phyloP scores from a whole-genome alignment of 139 green algal species.

The Tetraselmis striata region DNA sequence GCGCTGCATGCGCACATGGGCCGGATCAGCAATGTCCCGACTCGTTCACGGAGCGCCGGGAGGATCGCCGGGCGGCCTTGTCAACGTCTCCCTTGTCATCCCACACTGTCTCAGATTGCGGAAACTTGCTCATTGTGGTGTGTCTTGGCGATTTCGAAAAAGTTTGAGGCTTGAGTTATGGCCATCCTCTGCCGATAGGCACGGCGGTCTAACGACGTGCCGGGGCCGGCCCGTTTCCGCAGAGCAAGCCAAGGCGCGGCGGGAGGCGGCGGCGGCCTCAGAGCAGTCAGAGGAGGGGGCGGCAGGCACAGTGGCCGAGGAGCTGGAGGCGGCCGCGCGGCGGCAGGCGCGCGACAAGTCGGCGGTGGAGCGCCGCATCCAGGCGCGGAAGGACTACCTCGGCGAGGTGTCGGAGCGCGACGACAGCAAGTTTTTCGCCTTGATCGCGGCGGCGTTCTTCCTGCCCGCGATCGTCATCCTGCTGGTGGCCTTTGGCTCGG shows the following conservation, averaged over 20 bases:
- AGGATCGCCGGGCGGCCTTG: too few relatives aligned
- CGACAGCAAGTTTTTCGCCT: slow-evolving; percentile 11
- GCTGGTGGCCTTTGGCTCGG: slow-evolving; percentile 25
- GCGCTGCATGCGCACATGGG: too few relatives aligned
- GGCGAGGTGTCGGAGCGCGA: slow-evolving; percentile 24
- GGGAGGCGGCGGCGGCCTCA: not conserved
- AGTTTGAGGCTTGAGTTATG: too few relatives aligned
- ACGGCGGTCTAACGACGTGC: too few relatives aligned
- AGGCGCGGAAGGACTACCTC: slow-evolving; percentile 23
- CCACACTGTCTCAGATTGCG: too few relatives aligned
- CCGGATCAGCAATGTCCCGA: too few relatives aligned
- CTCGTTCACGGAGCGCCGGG: too few relatives aligned
- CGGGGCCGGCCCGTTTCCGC: too few relatives aligned
- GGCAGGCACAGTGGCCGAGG: not conserved
- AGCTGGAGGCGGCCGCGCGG: not conserved
- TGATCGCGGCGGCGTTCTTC: slow-evolving; percentile 27
- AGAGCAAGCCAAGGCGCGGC: not conserved
- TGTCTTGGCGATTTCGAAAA: too few relatives aligned
- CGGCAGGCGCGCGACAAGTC: not conserved
- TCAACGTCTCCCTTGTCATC: too few relatives aligned
- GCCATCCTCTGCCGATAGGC: too few relatives aligned
- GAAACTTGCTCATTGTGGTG: too few relatives aligned
- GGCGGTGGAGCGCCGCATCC: slow-evolving; percentile 9
- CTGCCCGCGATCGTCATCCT: slow-evolving; percentile 35
- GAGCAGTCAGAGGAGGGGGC: not conserved